Base-by-base conservation (phyloP, 192 early-diverging fungal genomes). In the Gorgonomyces haynaldii region DNA sequence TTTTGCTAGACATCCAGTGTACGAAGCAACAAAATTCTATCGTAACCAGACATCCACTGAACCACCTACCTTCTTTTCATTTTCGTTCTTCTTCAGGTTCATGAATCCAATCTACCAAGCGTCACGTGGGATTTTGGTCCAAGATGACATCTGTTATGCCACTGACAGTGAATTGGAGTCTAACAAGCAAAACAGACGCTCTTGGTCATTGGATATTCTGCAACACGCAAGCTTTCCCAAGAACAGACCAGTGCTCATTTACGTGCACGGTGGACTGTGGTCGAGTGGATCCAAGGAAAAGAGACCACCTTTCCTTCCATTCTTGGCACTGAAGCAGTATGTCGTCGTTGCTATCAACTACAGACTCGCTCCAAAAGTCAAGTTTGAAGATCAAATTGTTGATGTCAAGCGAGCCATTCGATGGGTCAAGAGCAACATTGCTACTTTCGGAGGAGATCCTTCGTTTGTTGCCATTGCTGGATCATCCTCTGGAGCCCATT, bases 251-350 rank as follows among this genome's bases (percentile, higher is more conserved):
- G 54, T 64, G 13, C 41, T 64, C 28, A 46, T 82, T 44, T 76
- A 75, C 46, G 61, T 78, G 15, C 80, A 82, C 62, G 82, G 82
- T 27, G 79, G 79, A 19, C 67, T 67, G 15, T 84, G 80, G 80
- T 58, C 58, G 21, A 31, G 50, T n/a, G 78, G 78, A 10, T 61
- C 66, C 49, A 82, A 84, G 54, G 57, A 66, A 42, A 26, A 44
- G 53, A 32, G 61, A 47, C 44, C 55, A 42, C 53, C 62, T 41
- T 45, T 58, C 27, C 28, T 66, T 50, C 49, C 60, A 37, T 59
- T 62, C 61, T 34, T 62, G 50, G 57, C 57, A 35, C 43, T 68
- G 15, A 62, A 71, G 42, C 59, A 65, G 45, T 79, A 77, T 72
- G 62, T 81, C 12, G 72, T 81, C 6, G 74, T 81, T 25, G 66